Percentiles rank a stretch among this genome's conserved stretches.
Conservation (phyloP, 495 filamentous ascomycete genomes). For the Elasticomyces elasticus region DNA sequence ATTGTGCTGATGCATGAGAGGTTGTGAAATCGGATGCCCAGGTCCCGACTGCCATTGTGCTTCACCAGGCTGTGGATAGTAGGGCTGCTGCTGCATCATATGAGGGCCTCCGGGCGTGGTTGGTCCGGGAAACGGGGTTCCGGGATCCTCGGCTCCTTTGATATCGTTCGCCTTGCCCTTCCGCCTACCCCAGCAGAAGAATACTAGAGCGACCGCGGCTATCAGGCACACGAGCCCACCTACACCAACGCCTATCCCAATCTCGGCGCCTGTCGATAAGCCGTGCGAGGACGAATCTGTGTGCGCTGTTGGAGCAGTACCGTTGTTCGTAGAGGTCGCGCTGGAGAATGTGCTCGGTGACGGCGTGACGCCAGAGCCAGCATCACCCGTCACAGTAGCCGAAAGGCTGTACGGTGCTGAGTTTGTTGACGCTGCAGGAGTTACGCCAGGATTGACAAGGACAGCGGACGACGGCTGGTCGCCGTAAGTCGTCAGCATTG, state of each 20-base stretch:
- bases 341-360: not conserved
- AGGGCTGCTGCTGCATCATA: too few species aligned
- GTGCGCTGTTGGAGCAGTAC: too few species aligned
- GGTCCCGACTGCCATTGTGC: not conserved
- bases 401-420: not conserved
- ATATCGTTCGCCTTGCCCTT: not conserved
- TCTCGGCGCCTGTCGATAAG: constrained; percentile 6
- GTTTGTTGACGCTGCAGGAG: not conserved
- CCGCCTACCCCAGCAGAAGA: not conserved
- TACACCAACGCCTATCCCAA: constrained; percentile 13
- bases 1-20: not conserved
- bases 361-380: not conserved
- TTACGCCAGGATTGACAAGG: not conserved
- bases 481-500: constrained; percentile 1
- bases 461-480: not conserved
- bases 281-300: not conserved
- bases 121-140: not conserved
- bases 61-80: not conserved
- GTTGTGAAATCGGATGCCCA: not conserved
- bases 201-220: not conserved
- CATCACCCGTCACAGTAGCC: not conserved
- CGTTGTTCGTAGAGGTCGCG: not conserved
- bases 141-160: not conserved
- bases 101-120: too few species aligned
- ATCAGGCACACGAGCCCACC: constrained; percentile 1